Percentiles rank a stretch among this genome's conserved stretches.
Conservation (phyloP, 768 basidiomycete genomes). For the Agaricus blazei region DNA sequence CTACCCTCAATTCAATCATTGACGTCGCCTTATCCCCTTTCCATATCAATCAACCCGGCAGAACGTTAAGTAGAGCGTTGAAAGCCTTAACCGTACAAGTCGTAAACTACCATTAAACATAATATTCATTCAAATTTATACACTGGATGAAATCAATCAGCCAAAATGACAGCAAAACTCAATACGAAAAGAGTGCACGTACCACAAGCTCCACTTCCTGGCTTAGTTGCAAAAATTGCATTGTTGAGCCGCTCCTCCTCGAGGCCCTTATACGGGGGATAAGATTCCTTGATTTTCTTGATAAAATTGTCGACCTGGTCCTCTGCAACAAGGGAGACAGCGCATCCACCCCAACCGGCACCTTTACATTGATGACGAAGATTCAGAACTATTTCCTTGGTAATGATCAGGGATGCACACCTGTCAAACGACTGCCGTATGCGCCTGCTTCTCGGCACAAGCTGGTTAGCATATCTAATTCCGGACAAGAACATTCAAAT, state of each 20-base stretch:
- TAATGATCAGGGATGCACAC: slow-evolving; percentile 26
- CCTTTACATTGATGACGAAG: slow-evolving; percentile 32
- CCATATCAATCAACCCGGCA: too few species aligned
- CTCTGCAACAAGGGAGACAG: slow-evolving; percentile 75
- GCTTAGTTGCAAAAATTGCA: slow-evolving; percentile 79
- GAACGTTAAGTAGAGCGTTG: too few species aligned
- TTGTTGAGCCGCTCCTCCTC: slow-evolving; percentile 54
- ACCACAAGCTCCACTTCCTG: slow-evolving; percentile 82
- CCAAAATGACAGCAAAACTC: background rate
- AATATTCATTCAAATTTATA: slow-evolving; percentile 18
- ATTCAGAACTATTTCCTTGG: background rate
- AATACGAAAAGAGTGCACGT: slow-evolving; percentile 24
- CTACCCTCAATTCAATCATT: too few species aligned
- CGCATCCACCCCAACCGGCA: slow-evolving; percentile 91
- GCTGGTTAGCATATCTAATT: slow-evolving; percentile 64
- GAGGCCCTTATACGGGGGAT: slow-evolving; percentile 59
- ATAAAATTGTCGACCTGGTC: slow-evolving; percentile 61
- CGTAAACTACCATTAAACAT: too few species aligned
- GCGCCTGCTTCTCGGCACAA: slow-evolving; percentile 71
- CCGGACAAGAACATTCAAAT: slow-evolving; percentile 78
- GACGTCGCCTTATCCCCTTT: too few species aligned
- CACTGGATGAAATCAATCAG: slow-evolving; percentile 13
- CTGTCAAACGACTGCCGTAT: slow-evolving; percentile 79
- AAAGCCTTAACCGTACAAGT: too few species aligned
- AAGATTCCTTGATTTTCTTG: slow-evolving; percentile 48